Percentiles rank a stretch among this genome's conserved stretches.
Conservation (phyloP, 2,329 filamentous ascomycete genomes). For the Sarocladium oryzae region DNA sequence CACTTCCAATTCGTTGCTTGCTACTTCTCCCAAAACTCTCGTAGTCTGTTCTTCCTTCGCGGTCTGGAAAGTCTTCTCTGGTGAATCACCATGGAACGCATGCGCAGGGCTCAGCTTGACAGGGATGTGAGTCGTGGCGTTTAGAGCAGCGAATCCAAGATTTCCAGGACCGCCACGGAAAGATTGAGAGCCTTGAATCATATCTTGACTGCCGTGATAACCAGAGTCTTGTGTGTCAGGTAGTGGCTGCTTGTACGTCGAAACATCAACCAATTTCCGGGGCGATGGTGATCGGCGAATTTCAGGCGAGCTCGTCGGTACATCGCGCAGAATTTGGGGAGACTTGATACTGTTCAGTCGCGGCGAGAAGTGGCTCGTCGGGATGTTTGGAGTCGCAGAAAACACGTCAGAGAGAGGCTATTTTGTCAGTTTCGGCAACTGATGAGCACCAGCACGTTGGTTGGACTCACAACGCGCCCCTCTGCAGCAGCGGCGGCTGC, state of each 20-base stretch:
- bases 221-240: constrained; percentile 51
- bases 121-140: constrained; percentile 14
- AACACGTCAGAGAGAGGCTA: constrained; percentile 57
- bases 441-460: constrained; percentile 4
- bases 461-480: constrained; percentile 53
- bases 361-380: constrained; percentile 47
- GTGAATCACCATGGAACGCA: constrained; percentile 22
- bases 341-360: constrained; percentile 43
- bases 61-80: constrained; percentile 34
- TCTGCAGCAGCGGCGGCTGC: constrained; percentile 53
- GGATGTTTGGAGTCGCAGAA: constrained; percentile 47
- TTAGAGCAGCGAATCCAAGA: neutral
- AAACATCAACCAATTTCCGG: constrained; percentile 25
- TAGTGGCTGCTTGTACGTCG: constrained; percentile 20
- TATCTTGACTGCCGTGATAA: constrained; percentile 61
- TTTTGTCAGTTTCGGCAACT: neutral
- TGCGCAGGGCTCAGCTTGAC: constrained; percentile 19
- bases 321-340: constrained; percentile 45
- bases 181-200: constrained; percentile 16
- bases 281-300: neutral
- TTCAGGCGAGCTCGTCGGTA: neutral
- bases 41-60: constrained; percentile 38
- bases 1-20: neutral
- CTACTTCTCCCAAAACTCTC: constrained; percentile 12
- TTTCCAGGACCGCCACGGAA: neutral